Percentiles rank a stretch among this genome's conserved stretches.
These are phyloP conservation scores for Lentinula edodes DNA, from an alignment of 768 basidiomycete species.

Conservation along the genomic window DNA sequence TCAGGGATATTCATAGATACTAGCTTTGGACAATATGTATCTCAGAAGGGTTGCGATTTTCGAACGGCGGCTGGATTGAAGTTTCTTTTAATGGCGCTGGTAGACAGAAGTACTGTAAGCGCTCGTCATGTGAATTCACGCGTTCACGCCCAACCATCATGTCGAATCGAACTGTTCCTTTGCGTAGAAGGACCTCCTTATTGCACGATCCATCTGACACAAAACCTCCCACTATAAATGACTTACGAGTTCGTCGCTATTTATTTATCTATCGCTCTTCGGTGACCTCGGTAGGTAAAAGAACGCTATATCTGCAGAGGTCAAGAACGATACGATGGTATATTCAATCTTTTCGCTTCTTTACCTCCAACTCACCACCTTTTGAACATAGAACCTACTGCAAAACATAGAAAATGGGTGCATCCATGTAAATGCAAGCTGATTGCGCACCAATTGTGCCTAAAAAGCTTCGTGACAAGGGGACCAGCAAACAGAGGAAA, in stretches of 20 bases:
- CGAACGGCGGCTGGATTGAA: too few species aligned
- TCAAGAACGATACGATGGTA: slow-evolving; percentile 6
- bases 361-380: neutral
- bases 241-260: slow-evolving; percentile 3
- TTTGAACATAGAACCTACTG: neutral
- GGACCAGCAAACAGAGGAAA: neutral
- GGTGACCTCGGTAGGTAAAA: neutral
- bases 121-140: neutral
- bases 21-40: too few species aligned
- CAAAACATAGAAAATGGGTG: slow-evolving; percentile 3
- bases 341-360: neutral
- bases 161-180: neutral
- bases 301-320: slow-evolving; percentile 3
- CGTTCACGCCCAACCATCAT: neutral
- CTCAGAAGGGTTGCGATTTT: too few species aligned
- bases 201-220: neutral
- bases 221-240: slow-evolving; percentile 2
- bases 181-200: neutral
- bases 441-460: slow-evolving; percentile 9
- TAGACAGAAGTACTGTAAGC: neutral
- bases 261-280: neutral
- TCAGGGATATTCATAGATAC: too few species aligned
- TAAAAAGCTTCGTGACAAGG: neutral
- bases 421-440: slow-evolving; percentile 11
- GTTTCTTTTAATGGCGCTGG: too few species aligned